Evolutionary conservation across 73 alveolate genomes (phyloP), one percentile per base, ranked within the genome.

Genomic region (Paramecium sonneborni): DNA sequence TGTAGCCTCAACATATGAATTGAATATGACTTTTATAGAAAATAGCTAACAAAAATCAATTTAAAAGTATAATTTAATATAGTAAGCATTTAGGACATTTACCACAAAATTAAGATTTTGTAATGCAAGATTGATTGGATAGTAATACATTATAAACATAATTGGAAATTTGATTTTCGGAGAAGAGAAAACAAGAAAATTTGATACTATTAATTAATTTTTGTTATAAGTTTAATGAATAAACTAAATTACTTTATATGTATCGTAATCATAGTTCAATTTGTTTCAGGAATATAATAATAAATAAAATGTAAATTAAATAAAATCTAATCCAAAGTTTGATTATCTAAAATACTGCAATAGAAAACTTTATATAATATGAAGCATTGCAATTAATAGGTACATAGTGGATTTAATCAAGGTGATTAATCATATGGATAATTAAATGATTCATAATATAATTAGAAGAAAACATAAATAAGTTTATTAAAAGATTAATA

Each of bases 311-410:
- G 84, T 62, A 30, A 62, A 62, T 62, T 62, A 62, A 62, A 62
- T 62, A 62, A 62, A 62, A 62, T 62, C 46, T 62, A 26, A 62
- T 62, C 84, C 39, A 62, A 62, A 26, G 44, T 62, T 62, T 62
- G 84, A 62, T 62, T 21, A 62, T 8, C 15, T 62, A 26, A 32
- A 62, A 32, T 32, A 62, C 20, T 11, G 39, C 52, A 30, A 62
- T 62, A 62, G 84, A 62, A 21, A 62, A 62, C 26, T 30, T 32
- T 7, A 15, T 62, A 62, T 30, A 26, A 62, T 23, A 12, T 1
- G 44, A 62, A 30, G 84, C 20, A 14, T 62, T 62, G 44, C 26
- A 62, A 62, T 32, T 62, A 20, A 62, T 62, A 30, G 84, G 84
- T 62, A 62, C 1, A 52, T n/a, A 4, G 68, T 15, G 4, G 30